phyloP scores from a whole-genome alignment of 768 basidiomycete species.

The Mycena floridula region DNA sequence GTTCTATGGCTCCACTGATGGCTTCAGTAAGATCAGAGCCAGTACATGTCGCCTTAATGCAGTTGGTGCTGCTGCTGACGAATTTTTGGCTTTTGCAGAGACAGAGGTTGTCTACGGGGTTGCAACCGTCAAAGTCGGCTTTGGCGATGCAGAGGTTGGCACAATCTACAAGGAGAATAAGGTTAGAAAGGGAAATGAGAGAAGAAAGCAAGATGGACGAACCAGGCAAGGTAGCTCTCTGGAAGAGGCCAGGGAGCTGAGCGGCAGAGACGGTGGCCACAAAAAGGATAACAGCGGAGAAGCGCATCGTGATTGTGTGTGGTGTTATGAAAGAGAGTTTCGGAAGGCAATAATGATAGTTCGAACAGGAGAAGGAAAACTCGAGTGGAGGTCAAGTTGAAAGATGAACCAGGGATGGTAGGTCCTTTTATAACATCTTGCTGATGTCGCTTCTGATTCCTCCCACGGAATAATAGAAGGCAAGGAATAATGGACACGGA shows the following conservation, averaged over 20 bases:
- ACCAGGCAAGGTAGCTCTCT: too few species aligned
- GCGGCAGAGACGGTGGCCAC: conserved; percentile 33
- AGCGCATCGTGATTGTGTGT: conserved; percentile 52
- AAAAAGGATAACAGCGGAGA: conserved; percentile 35
- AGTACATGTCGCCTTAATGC: conserved; percentile 42
- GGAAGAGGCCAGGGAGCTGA: conserved; percentile 28
- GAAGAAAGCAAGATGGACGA: too few species aligned
- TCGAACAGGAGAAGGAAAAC: too few species aligned
- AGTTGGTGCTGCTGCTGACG: conserved; percentile 36
- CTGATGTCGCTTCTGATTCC: too few species aligned
- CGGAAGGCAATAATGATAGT: too few species aligned
- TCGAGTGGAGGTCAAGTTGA: too few species aligned
- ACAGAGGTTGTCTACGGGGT: conserved; percentile 45
- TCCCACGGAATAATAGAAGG: too few species aligned
- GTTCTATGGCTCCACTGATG: conserved; percentile 28
- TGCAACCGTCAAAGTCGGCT: conserved; percentile 36
- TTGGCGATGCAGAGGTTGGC: conserved; percentile 38
- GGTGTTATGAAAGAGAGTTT: too few species aligned
- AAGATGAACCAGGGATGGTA: too few species aligned
- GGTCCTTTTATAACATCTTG: too few species aligned
- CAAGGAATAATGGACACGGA: too few species aligned
- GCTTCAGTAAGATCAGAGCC: conserved; percentile 40
- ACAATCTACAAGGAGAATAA: conserved; percentile 37
- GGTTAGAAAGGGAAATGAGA: neutral
- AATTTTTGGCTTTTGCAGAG: conserved; percentile 48